Percentiles rank a stretch among this genome's conserved stretches.
Evolutionary conservation across 139 green algal genomes (phyloP).

Genomic region (Spirogloea muscicola): DNA sequence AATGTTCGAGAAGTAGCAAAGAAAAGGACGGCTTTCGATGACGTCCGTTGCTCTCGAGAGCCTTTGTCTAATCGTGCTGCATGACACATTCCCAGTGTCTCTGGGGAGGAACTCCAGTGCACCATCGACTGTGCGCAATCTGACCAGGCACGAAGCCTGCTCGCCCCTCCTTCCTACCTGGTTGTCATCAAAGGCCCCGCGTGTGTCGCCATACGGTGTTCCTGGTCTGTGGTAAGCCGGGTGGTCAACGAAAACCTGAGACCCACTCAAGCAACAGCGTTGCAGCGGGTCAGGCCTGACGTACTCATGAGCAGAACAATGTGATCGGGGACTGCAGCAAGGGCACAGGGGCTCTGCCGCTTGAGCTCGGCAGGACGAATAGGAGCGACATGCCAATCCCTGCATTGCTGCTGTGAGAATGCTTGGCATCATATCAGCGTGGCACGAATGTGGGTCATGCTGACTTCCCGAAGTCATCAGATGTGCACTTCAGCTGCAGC

Average conservation of each 20-base stretch:
- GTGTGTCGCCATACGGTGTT: conserved; percentile 67
- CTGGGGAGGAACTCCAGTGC: no score
- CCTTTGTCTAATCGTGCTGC: no score
- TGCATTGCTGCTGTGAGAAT: background rate
- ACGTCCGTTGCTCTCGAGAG: no score
- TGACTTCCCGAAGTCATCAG: background rate
- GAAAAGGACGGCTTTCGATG: no score
- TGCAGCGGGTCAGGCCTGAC: background rate
- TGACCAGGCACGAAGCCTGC: no score
- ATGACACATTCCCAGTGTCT: no score
- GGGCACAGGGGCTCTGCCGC: no score
- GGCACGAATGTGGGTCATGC: background rate
- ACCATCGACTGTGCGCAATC: no score
- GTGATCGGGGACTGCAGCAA: background rate
- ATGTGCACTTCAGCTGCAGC: background rate
- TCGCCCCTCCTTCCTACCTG: no score
- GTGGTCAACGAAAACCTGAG: conserved; percentile 80
- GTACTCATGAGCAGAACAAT: background rate
- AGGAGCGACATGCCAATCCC: background rate
- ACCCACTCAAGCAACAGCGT: no score
- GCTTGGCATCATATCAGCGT: background rate
- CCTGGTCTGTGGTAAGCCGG: conserved; percentile 60
- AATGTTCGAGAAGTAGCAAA: conserved; percentile 33
- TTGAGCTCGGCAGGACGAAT: background rate
- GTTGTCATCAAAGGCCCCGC: conserved; percentile 78